These are phyloP conservation scores for Fraxinus dipetala DNA, from an alignment of 305 asterid genomes.

Conservation along the genomic window DNA sequence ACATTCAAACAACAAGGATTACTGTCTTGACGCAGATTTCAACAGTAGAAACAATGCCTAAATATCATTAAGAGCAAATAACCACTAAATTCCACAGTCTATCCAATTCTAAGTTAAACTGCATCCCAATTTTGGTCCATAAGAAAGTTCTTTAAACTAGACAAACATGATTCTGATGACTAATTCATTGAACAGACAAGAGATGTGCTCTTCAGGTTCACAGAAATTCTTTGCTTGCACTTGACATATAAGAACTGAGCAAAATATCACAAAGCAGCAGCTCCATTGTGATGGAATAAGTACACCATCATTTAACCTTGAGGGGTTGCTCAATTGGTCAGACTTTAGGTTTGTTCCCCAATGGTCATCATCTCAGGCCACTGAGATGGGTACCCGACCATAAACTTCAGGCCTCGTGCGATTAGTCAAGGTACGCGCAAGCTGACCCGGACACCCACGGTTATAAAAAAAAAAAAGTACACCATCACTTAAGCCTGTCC, in stretches of 20 bases:
- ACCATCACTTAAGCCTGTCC: background rate
- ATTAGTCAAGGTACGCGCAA: too few relatives aligned
- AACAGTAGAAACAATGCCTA: background rate
- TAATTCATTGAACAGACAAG: background rate
- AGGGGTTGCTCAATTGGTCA: too few relatives aligned
- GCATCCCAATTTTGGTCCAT: background rate
- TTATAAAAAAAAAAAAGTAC: background rate
- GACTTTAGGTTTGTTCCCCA: too few relatives aligned
- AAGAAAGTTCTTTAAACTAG: background rate
- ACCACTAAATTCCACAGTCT: background rate
- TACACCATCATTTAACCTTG: background rate
- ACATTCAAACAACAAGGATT: background rate
- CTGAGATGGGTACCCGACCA: too few relatives aligned
- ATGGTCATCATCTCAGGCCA: too few relatives aligned
- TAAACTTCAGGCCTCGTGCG: too few relatives aligned
- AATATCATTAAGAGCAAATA: constrained; percentile 18
- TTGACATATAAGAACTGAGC: background rate
- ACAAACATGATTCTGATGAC: background rate
- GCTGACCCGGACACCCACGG: too few relatives aligned
- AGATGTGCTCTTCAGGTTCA: background rate
- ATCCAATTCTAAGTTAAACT: background rate
- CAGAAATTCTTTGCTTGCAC: background rate
- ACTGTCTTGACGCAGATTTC: background rate
- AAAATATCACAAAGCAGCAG: background rate
- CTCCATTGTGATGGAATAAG: background rate